Percentiles rank a stretch among this genome's conserved stretches.
These are phyloP conservation scores for Syzygium jambos DNA, from an alignment of 345 rosid species.

Conservation along the genomic window DNA sequence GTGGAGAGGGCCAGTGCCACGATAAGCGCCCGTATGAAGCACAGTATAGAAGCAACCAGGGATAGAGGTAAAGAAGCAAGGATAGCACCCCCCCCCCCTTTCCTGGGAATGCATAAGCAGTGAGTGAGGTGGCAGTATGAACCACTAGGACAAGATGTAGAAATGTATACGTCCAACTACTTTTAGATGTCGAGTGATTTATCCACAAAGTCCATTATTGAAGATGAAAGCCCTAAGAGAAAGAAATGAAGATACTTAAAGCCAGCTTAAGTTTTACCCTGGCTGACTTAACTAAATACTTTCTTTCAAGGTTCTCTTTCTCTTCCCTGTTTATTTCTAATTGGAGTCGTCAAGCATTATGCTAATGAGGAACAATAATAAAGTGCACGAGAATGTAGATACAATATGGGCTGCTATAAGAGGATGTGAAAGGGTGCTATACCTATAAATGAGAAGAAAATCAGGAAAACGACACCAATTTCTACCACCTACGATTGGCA, in stretches of 20 bases:
- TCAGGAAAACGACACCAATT: conserved; percentile 60
- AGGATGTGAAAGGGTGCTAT: background rate
- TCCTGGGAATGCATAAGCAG: conserved; percentile 27
- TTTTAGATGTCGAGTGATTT: background rate
- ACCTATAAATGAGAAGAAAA: conserved; percentile 72
- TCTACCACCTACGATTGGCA: conserved; percentile 62
- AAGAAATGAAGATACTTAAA: background rate
- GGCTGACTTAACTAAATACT: background rate
- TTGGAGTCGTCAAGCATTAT: background rate
- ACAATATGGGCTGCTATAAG: background rate
- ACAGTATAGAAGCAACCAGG: conserved; percentile 77
- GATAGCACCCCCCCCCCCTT: conserved; percentile 62
- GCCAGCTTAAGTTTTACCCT: background rate
- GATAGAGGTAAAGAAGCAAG: conserved; percentile 87
- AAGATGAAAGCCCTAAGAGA: background rate
- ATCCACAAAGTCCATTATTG: background rate
- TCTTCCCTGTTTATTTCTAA: background rate
- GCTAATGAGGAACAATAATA: background rate
- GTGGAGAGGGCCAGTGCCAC: conserved; percentile 69
- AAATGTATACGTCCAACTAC: background rate
- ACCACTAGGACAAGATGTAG: background rate
- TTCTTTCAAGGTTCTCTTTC: background rate
- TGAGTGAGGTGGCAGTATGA: background rate
- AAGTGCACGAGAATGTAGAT: background rate
- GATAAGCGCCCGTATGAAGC: conserved; percentile 82